These are phyloP conservation scores for Torrubiella hemipterigena DNA, from an alignment of 2,329 filamentous ascomycete genomes.

Conservation along the genomic window DNA sequence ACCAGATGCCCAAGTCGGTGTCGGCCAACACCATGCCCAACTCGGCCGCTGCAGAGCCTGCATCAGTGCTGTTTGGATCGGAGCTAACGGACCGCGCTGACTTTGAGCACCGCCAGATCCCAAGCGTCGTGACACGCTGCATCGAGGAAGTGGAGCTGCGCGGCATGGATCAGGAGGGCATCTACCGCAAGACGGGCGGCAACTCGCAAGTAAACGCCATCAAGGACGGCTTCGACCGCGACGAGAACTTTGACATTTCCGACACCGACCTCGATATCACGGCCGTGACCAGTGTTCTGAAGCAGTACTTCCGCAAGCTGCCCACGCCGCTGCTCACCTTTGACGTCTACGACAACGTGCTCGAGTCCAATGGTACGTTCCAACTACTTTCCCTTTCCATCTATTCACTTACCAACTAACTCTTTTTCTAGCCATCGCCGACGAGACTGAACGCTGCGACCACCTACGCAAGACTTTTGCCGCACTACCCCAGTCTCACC, in stretches of 20 bases:
- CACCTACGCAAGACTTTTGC: conserved; percentile 64
- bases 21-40: conserved; percentile 28
- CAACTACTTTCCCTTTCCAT: neutral
- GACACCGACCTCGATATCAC: conserved; percentile 92
- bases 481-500: conserved; percentile 70
- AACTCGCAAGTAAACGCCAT: conserved; percentile 83
- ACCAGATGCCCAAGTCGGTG: conserved; percentile 37
- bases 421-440: conserved; percentile 41
- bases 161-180: conserved; percentile 95
- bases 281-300: conserved; percentile 86
- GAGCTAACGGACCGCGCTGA: conserved; percentile 79
- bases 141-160: conserved; percentile 93
- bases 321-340: conserved; percentile 84
- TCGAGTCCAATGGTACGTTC: conserved; percentile 64
- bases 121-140: conserved; percentile 80
- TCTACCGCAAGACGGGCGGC: conserved; percentile 94
- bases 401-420: conserved; percentile 11
- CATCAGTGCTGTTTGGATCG: conserved; percentile 67
- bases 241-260: conserved; percentile 79
- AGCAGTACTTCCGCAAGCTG: conserved; percentile 94
- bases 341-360: conserved; percentile 78
- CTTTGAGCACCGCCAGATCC: conserved; percentile 79
- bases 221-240: conserved; percentile 82
- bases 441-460: conserved; percentile 54
- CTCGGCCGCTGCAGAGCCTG: conserved; percentile 36